These are phyloP conservation scores for Manihot esculenta DNA, from an alignment of 441 rosid genomes.

Conservation along the genomic window DNA sequence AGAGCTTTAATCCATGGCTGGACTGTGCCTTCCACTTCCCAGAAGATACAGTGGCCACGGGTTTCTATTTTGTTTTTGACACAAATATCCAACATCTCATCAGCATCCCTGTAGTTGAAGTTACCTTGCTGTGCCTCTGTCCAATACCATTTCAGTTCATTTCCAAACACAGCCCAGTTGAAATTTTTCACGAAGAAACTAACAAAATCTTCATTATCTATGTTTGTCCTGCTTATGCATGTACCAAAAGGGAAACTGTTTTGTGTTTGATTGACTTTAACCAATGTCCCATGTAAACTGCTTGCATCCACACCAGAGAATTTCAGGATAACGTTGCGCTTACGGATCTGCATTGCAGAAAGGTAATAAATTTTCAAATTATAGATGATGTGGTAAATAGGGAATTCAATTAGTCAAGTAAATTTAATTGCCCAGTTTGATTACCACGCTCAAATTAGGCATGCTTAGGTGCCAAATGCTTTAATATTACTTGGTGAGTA, in stretches of 20 bases:
- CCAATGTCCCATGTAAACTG: conserved; percentile 43
- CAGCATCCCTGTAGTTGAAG: conserved; percentile 82
- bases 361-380: conserved; percentile 11
- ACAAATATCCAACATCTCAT: conserved; percentile 77
- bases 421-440: not conserved
- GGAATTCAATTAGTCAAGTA: not conserved
- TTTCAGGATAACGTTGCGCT: conserved; percentile 71
- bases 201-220: conserved; percentile 88
- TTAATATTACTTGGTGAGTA: not conserved
- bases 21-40: conserved; percentile 81
- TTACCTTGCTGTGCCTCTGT: conserved; percentile 79
- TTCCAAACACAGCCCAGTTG: conserved; percentile 92
- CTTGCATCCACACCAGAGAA: conserved; percentile 44
- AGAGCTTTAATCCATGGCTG: conserved; percentile 74
- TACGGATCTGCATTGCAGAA: conserved; percentile 56
- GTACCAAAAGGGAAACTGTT: conserved; percentile 84
- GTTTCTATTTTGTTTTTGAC: conserved; percentile 45
- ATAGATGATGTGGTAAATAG: not conserved
- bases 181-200: conserved; percentile 71
- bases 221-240: conserved; percentile 67
- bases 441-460: not conserved
- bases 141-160: conserved; percentile 92
- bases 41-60: conserved; percentile 88
- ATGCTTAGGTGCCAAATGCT: not conserved
- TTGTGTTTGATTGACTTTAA: conserved; percentile 60